Base-by-base conservation (phyloP, 176 grass and related monocot species). In the Poa annua region DNA sequence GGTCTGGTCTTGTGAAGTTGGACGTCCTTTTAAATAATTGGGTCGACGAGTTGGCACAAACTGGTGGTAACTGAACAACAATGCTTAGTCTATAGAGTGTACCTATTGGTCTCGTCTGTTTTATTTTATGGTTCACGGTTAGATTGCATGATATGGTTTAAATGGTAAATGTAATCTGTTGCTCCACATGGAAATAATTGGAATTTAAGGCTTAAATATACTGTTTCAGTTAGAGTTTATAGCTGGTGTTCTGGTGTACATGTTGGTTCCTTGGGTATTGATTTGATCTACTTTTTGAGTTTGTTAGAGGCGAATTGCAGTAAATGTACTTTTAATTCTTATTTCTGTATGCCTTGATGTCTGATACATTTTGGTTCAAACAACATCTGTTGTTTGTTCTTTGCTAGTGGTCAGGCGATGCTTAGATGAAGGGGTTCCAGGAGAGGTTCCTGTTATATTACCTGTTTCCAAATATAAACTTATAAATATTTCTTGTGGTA, bases 351-450 rank as follows among this genome's bases (percentile, higher is more conserved):
- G 26, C 12, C 4, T 10, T 75, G 41, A 65, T 63, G 2, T 83
- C 13, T 72, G 21, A 72, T 72, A 62, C 5, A 39, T 72, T 79
- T 74, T 73, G 55, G 51, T 80, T 10, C n/a, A 84, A 84, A 86
- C 20, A 53, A n/a, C 21, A 41, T 21, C 62, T 20, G 33, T 32
- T 14, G 22, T 62, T 85, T 75, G 26, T 78, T 78, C 75, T 85
- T 22, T 61, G 8, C 54, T 71, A 70, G 14, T 59, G 20, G 54
- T 22, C 54, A 21, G 54, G 17, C 25, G 9, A 34, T 20, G 19
- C 61, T 82, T 71, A 73, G 17, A 60, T 1, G 67, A 25, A 33
- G 51, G 13, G 35, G 66, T 16, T 56, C 3, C 14, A 33, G 55
- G 17, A 16, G 55, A 49, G 29, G 17, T 74, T 74, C 61, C 2